Evolutionary conservation across 345 rosid genomes (phyloP).

Genomic region (Gossypium longicalyx): DNA sequence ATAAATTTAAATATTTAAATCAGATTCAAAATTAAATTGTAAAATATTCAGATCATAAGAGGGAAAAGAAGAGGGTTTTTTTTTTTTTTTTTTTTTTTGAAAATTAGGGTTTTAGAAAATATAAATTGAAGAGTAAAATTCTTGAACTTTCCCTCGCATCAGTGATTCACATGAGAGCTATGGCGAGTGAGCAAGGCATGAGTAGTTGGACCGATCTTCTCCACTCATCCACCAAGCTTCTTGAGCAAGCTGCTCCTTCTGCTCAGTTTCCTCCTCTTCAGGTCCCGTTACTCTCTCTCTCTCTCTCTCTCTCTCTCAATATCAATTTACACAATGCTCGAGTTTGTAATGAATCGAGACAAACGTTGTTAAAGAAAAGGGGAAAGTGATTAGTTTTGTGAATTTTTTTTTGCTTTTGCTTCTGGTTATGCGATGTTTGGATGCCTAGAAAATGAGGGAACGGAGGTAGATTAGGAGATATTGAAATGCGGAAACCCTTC

Average conservation of each 20-base stretch:
- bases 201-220: conserved; percentile 91
- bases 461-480: background rate
- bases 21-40: no score
- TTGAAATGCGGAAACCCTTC: background rate
- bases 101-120: conserved; percentile 20
- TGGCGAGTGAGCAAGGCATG: conserved; percentile 85
- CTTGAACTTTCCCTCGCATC: conserved; percentile 13
- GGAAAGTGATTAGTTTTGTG: background rate
- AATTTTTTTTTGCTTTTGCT: background rate
- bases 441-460: background rate
- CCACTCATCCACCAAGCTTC: conserved; percentile 87
- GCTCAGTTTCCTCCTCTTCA: conserved; percentile 99
- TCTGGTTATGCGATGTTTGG: conserved; percentile 1
- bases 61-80: no score
- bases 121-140: background rate
- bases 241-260: conserved; percentile 96
- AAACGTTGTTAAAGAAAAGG: no score
- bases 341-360: background rate
- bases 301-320: conserved; percentile 9
- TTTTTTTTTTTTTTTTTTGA: background rate
- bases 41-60: no score
- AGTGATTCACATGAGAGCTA: conserved; percentile 14
- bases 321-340: background rate
- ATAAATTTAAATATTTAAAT: no score
- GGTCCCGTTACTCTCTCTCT: conserved; percentile 38